Conservation (phyloP, 1,284 basidiomycete species). For the Singerocomus rubriflavus region DNA sequence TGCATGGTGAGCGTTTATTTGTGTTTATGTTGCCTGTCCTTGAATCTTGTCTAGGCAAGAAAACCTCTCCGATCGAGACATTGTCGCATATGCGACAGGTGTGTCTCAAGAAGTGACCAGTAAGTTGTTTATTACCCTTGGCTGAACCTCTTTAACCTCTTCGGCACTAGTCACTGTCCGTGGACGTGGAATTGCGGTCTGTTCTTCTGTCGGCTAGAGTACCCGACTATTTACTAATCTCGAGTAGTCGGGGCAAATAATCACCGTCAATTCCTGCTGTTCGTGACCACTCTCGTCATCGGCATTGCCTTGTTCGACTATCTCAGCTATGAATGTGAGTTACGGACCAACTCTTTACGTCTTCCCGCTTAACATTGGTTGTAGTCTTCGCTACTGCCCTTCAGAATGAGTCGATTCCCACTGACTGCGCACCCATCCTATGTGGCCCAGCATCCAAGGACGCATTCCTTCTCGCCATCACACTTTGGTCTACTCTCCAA, state of each 20-base stretch:
- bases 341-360: not conserved
- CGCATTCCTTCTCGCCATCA: conserved; percentile 80
- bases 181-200: conserved; percentile 99
- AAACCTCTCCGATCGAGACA: conserved; percentile 95
- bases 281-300: conserved; percentile 80
- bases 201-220: conserved; percentile 28
- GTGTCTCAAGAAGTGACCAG: conserved; percentile 90
- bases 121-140: conserved; percentile 41
- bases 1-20: conserved; percentile 67
- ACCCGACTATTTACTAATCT: conserved; percentile 5
- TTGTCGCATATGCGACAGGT: conserved; percentile 89
- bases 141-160: conserved; percentile 5
- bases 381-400: conserved; percentile 50
- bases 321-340: conserved; percentile 78
- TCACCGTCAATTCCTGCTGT: conserved; percentile 92
- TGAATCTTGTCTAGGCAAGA: conserved; percentile 52
- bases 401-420: conserved; percentile 45
- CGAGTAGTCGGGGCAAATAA: conserved; percentile 85
- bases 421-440: conserved; percentile 64
- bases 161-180: conserved; percentile 77
- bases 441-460: conserved; percentile 74
- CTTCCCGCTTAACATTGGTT: conserved; percentile 2
- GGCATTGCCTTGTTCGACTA: conserved; percentile 83
- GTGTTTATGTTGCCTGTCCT: not conserved
- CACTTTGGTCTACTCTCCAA: conserved; percentile 86